phyloP scores from a whole-genome alignment of 106 monocot genomes.

The Allium cepa region DNA sequence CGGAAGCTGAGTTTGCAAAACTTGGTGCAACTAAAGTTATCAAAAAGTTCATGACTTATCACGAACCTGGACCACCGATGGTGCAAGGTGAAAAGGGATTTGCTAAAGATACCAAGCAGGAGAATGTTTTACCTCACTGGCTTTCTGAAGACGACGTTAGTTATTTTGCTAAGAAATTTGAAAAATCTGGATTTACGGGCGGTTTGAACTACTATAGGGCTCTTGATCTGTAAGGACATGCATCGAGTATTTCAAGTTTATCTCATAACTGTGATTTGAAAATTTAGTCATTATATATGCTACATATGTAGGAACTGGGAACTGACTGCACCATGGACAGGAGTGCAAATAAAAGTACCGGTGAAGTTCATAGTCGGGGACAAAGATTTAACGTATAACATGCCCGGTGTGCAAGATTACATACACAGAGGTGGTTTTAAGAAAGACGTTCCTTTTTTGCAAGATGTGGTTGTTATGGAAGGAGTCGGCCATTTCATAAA shows the following conservation, averaged over 20 bases:
- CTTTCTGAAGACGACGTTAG: slow-evolving; percentile 43
- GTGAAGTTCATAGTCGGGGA: slow-evolving; percentile 49
- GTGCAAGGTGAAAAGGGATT: slow-evolving; percentile 24
- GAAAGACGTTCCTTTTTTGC: slow-evolving; percentile 34
- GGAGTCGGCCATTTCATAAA: slow-evolving; percentile 58
- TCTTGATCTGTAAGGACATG: slow-evolving; percentile 39
- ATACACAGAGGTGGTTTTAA: slow-evolving; percentile 51
- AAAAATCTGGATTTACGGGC: slow-evolving; percentile 42
- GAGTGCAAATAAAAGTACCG: slow-evolving; percentile 36
- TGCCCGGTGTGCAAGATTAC: slow-evolving; percentile 24
- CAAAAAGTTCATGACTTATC: slow-evolving; percentile 40
- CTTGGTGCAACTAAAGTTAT: slow-evolving; percentile 22
- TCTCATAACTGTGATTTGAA: neutral
- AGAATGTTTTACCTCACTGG: slow-evolving; percentile 34
- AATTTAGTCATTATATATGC: neutral
- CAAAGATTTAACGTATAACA: slow-evolving; percentile 23
- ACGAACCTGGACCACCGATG: slow-evolving; percentile 19
- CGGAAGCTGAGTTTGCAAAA: slow-evolving; percentile 33
- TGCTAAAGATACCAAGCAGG: slow-evolving; percentile 7
- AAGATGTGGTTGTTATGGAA: slow-evolving; percentile 40
- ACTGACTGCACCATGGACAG: slow-evolving; percentile 42
- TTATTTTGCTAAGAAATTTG: slow-evolving; percentile 46
- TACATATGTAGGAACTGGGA: slow-evolving; percentile 45
- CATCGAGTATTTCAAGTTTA: neutral
- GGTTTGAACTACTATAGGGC: slow-evolving; percentile 64